These are phyloP conservation scores for Fusarium sp. DNA, from an alignment of 2,329 filamentous ascomycete species.

Conservation along the genomic window DNA sequence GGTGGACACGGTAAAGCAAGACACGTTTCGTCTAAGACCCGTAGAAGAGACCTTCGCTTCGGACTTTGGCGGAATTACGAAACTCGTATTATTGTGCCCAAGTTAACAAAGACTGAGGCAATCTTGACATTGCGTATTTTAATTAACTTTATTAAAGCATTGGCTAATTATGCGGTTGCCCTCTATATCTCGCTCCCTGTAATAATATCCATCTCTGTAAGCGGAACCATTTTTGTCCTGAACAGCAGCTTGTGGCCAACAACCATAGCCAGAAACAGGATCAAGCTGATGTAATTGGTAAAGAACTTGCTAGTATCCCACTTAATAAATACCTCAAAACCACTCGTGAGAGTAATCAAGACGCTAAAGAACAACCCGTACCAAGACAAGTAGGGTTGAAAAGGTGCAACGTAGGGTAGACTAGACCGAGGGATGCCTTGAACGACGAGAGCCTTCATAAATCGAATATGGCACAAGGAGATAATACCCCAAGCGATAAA, in stretches of 20 bases:
- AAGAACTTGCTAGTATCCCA: constrained; percentile 36
- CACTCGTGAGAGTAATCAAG: constrained; percentile 35
- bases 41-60: not conserved
- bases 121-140: too few relatives aligned
- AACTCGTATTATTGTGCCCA: too few relatives aligned
- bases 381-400: constrained; percentile 69
- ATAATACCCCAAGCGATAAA: constrained; percentile 70
- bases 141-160: not conserved
- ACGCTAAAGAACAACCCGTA: constrained; percentile 29
- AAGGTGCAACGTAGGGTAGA: constrained; percentile 62
- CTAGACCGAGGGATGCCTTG: constrained; percentile 57
- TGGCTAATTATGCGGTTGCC: not conserved
- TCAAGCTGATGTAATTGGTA: constrained; percentile 35
- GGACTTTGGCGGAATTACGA: too few relatives aligned
- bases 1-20: not conserved
- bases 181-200: constrained; percentile 12
- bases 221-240: constrained; percentile 12
- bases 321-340: constrained; percentile 33
- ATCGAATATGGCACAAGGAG: constrained; percentile 68
- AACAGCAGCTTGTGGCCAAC: constrained; percentile 38
- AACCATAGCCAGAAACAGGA: constrained; percentile 33
- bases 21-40: not conserved
- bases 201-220: constrained; percentile 16
- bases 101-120: not conserved
- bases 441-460: constrained; percentile 64